Evolutionary conservation across 345 rosid genomes (phyloP).

Genomic region (Hirschfeldia incana): DNA sequence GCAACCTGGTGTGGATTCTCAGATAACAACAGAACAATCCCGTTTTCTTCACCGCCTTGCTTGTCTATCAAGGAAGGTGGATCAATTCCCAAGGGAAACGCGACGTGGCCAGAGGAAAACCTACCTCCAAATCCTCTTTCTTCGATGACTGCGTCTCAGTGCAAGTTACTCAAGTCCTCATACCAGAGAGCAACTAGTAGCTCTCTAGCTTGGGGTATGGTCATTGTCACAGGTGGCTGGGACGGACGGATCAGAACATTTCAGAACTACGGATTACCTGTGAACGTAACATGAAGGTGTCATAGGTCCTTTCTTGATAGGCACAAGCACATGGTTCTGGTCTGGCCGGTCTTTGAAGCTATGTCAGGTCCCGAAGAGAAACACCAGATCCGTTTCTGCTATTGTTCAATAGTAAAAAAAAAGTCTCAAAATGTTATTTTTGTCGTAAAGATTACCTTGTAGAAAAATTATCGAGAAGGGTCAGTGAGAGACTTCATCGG

Average conservation of each 20-base stretch:
- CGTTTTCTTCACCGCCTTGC: conserved; percentile 49
- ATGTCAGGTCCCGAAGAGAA: conserved; percentile 28
- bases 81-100: conserved; percentile 42
- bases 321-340: conserved; percentile 27
- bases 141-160: conserved; percentile 55
- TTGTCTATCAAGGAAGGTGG: conserved; percentile 56
- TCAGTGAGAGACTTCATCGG: conserved; percentile 18
- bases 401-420: conserved; percentile 11
- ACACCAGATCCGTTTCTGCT: background rate
- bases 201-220: conserved; percentile 91
- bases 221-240: conserved; percentile 86
- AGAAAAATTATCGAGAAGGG: background rate
- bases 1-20: conserved; percentile 72
- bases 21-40: conserved; percentile 36
- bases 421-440: background rate
- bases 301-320: conserved; percentile 24
- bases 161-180: conserved; percentile 70
- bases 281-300: conserved; percentile 24
- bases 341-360: background rate
- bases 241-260: conserved; percentile 91
- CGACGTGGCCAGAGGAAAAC: conserved; percentile 80
- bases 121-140: conserved; percentile 42
- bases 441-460: background rate
- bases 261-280: conserved; percentile 89
- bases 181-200: conserved; percentile 58